Base-by-base conservation (phyloP, 2,329 filamentous ascomycete genomes). In the Penicillium sp. region DNA sequence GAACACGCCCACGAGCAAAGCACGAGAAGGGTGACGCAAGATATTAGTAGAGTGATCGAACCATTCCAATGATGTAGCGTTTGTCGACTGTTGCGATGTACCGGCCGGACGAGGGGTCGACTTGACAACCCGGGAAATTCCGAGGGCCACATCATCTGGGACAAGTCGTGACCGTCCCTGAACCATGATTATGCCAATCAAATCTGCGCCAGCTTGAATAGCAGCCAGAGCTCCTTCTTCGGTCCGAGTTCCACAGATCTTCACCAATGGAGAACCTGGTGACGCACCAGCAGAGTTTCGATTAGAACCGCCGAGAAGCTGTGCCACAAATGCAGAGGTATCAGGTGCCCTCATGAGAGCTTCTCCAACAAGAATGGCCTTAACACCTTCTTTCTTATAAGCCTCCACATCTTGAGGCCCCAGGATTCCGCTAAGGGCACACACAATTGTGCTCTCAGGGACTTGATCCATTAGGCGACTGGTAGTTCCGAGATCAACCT, bases 401-500 rank as follows among this genome's bases (percentile, higher is more conserved):
- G 90, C 87, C 60, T 90, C 81, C 6, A 99, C 93, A 73, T 99
- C 94, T 57, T 93, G 84, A 31, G 94, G 85, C 0, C 89, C 90
- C 63, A 91, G 91, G 67, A 99, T 99, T 47, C 94, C 94, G 71
- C 93, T 97, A 35, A 99, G 82, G 10, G 94, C 95, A 73, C 92
- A 97, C 29, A 99, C 88, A 59, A 96, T 88, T 4, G 92, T 96
- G 55, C 86, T 89, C 62, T 90, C 85, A 2, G 92, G 89, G 3
- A 97, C 93, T 78, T 93, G 88, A 69, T 87, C 88, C 76, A 96
- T 90, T 49, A 99, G 79, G 25, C 93, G 88, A 70, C 89, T 92
- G 1, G 93, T 96, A 0, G 93, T 99, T 60, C 90, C 87, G 62
- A 99, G 84, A 73, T 99, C 95, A 21, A 99, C 94, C 72, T 97